Evolutionary conservation across 495 filamentous ascomycete species (phyloP), one percentile per base, ranked within the genome.

Genomic region (Lentithecium fluviatile): DNA sequence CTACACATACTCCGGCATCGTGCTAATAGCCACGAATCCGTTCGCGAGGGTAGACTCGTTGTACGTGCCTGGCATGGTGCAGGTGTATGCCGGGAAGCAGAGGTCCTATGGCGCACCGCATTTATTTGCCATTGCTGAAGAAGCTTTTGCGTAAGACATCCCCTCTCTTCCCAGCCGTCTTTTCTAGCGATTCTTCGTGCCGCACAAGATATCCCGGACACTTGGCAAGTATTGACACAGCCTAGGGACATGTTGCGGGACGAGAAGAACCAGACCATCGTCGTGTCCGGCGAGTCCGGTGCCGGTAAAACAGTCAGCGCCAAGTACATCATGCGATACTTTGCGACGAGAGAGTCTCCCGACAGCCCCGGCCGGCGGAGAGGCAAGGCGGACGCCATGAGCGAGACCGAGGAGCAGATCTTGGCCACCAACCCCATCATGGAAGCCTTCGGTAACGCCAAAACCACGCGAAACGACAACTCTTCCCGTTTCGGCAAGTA

Each of bases 241-340:
- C 8, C 29, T 69, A 95, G 91, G 72, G 95, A 97, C 77, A 99
- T 99, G 94, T 76, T 99, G 68, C 89, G 95, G 38, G 92, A 96
- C 75, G 80, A 81, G 47, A 91, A 90, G 71, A 99, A 99, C 74
- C 94, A 99, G 77, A 99, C 94, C 34, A 93, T 99, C 53, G 94
- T 99, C 52, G 94, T 99, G 5, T 97, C 95, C 17, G 94, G 94
- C 69, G 94, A 99, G 75, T 99, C 94, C 46, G 94, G 94, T 78
- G 94, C 94, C 57, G 94, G 94, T 56, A 99, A 99, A 76, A 99
- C 94, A 0, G 94, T 99, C 70, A 97, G 95, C 74, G 94, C 94
- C 38, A 99, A 99, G 74, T 99, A 99, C 73, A 97, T 99, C 70
- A 99, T 99, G 94, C 81, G 94, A 69, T 99, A 99, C 77, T 99